Conservation (phyloP, 2,329 filamentous ascomycete genomes). For the Aureobasidium sp. region DNA sequence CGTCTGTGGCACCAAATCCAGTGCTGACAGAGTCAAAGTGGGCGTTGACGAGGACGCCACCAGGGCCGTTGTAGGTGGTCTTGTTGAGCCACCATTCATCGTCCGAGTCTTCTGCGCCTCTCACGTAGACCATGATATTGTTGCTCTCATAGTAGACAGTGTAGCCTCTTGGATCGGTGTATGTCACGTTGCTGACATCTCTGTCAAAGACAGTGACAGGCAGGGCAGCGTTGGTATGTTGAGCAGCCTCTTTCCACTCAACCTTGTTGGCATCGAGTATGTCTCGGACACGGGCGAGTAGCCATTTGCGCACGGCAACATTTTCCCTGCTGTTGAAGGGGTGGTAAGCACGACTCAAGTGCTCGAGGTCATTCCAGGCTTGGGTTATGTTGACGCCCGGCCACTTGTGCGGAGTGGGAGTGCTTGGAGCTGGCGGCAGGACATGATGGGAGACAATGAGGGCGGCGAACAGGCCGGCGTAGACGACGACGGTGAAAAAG, state of each 20-base stretch:
- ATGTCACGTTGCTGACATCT: constrained; percentile 67
- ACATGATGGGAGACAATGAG: constrained; percentile 64
- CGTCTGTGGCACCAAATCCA: constrained; percentile 86
- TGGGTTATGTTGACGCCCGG: constrained; percentile 69
- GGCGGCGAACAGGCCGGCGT: constrained; percentile 67
- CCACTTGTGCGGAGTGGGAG: constrained; percentile 39
- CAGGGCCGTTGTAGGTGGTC: constrained; percentile 34
- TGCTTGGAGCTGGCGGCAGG: constrained; percentile 64
- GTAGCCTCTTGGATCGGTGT: constrained; percentile 18
- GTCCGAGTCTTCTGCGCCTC: constrained; percentile 62
- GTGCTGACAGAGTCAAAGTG: constrained; percentile 93
- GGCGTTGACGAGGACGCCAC: constrained; percentile 84
- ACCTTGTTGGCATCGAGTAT: constrained; percentile 58
- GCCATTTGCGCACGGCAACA: constrained; percentile 67
- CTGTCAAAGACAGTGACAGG: constrained; percentile 66
- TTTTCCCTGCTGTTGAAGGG: constrained; percentile 84
- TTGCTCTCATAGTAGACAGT: constrained; percentile 80
- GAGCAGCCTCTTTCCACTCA: constrained; percentile 23
- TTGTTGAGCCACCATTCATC: constrained; percentile 61
- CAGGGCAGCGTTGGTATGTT: neutral
- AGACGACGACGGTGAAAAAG: constrained; percentile 65
- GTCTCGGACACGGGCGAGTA: constrained; percentile 60
- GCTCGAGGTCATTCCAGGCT: constrained; percentile 76
- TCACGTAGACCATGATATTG: constrained; percentile 87
- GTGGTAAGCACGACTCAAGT: constrained; percentile 67